Percentiles rank a stretch among this genome's conserved stretches.
Evolutionary conservation across 2,329 filamentous ascomycete genomes (phyloP).

Genomic region (Erysiphe pulchra): DNA sequence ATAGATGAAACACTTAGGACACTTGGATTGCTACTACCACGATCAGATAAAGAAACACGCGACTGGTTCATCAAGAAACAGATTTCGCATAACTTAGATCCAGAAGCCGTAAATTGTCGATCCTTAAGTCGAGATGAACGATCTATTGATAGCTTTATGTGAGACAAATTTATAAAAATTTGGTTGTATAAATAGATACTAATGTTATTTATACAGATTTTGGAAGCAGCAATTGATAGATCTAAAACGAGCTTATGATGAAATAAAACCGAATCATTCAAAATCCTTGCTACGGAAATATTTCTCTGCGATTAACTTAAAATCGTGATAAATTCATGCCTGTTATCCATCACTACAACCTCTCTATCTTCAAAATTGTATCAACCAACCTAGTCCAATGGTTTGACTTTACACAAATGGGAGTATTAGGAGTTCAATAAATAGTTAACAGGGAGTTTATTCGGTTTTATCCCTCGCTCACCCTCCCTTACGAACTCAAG

Average conservation of each 20-base stretch:
- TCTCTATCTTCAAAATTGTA: too few relatives aligned
- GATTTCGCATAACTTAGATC: conserved; percentile 1
- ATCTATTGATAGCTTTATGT: conserved; percentile 2
- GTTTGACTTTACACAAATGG: too few relatives aligned
- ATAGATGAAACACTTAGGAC: conserved; percentile 2
- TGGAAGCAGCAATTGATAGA: conserved; percentile 1
- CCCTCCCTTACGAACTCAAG: too few relatives aligned
- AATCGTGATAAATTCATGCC: not conserved
- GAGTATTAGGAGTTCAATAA: too few relatives aligned
- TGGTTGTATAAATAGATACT: not conserved
- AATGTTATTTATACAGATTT: conserved; percentile 1
- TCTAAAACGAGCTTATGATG: conserved; percentile 1
- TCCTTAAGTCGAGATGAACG: conserved; percentile 1
- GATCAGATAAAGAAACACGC: conserved; percentile 1
- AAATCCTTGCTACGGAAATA: conserved; percentile 1
- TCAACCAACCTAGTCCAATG: too few relatives aligned
- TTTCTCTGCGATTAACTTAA: conserved; percentile 1
- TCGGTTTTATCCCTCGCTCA: too few relatives aligned
- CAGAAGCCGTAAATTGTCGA: conserved; percentile 1
- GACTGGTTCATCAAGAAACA: conserved; percentile 2
- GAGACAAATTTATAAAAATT: not conserved
- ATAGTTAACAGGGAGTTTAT: too few relatives aligned
- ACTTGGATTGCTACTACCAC: conserved; percentile 1
- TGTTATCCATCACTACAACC: too few relatives aligned
- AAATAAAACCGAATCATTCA: not conserved